A percentile compares a stretch with the other conserved stretches of the same genome.
These are phyloP conservation scores for Euphorbia peplus DNA, from an alignment of 345 rosid species.

Conservation along the genomic window DNA sequence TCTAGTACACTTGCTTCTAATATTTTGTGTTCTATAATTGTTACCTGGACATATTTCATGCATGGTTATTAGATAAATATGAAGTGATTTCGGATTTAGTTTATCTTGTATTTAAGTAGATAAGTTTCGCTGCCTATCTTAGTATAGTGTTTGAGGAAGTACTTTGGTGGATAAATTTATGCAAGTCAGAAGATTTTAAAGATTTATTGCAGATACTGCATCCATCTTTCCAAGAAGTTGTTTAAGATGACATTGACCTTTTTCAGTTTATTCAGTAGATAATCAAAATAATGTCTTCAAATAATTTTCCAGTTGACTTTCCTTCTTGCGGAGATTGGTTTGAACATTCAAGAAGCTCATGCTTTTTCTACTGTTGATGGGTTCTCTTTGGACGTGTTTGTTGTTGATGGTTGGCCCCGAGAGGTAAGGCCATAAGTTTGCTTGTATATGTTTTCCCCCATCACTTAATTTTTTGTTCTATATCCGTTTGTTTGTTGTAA, in stretches of 20 bases:
- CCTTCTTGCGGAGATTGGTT: constrained; percentile 83
- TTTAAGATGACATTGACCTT: not conserved
- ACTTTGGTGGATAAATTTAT: not conserved
- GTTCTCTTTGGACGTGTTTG: constrained; percentile 86
- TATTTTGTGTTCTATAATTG: not conserved
- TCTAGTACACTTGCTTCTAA: not conserved
- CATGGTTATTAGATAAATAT: not conserved
- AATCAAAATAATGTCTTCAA: constrained; percentile 8
- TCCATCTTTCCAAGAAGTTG: not conserved
- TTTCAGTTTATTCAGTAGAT: constrained; percentile 2
- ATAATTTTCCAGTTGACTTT: constrained; percentile 62
- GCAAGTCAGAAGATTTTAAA: not conserved
- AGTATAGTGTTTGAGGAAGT: not conserved
- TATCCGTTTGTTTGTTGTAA: not conserved
- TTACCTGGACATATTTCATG: not conserved
- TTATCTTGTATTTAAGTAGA: constrained; percentile 2
- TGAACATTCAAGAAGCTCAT: constrained; percentile 94
- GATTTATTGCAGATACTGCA: not conserved
- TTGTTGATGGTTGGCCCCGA: constrained; percentile 92
- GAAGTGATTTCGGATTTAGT: constrained; percentile 3
- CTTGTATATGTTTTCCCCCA: not conserved
- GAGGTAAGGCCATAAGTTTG: constrained; percentile 47
- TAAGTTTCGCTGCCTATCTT: not conserved
- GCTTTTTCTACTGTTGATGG: constrained; percentile 94
- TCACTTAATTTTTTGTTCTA: not conserved